A percentile compares a stretch with the other conserved stretches of the same genome.
phyloP scores from a whole-genome alignment of 352 stramenopile genomes.

The Phytophthora melonis region DNA sequence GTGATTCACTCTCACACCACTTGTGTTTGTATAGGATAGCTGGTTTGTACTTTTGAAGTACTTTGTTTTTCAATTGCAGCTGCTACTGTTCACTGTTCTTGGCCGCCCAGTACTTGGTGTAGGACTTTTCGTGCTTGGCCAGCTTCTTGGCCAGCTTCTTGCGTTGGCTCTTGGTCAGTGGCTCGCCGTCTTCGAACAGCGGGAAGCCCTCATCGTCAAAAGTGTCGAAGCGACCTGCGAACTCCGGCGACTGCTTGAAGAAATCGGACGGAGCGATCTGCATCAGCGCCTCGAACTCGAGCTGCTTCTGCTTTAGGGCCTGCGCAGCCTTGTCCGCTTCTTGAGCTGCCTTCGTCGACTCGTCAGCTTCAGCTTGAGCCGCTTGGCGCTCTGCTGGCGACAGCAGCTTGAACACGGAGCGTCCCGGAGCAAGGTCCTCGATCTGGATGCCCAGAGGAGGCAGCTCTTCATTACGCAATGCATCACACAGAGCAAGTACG shows the following conservation, averaged over 20 bases:
- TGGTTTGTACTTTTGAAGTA: constrained; percentile 27
- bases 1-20: neutral
- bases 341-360: constrained; percentile 10
- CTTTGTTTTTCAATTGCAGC: constrained; percentile 19
- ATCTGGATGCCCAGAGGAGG: constrained; percentile 67
- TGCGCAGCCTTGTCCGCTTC: constrained; percentile 15
- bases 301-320: constrained; percentile 48
- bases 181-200: constrained; percentile 51
- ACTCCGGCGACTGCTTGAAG: constrained; percentile 60
- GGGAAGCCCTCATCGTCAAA: constrained; percentile 73
- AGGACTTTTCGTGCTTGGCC: constrained; percentile 77
- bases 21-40: constrained; percentile 7
- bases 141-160: constrained; percentile 85
- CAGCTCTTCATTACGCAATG: constrained; percentile 66
- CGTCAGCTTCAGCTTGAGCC: constrained; percentile 16
- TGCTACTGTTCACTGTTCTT: constrained; percentile 29
- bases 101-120: constrained; percentile 68
- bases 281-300: constrained; percentile 73
- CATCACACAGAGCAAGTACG: constrained; percentile 72
- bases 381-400: constrained; percentile 47
- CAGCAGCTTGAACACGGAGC: constrained; percentile 69
- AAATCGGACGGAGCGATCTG: constrained; percentile 66
- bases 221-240: constrained; percentile 50
- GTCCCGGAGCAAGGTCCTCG: constrained; percentile 71
- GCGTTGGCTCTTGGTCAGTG: constrained; percentile 70